Evolutionary conservation across 148 eudicot genomes (phyloP).

Genomic region (Cornus florida): DNA sequence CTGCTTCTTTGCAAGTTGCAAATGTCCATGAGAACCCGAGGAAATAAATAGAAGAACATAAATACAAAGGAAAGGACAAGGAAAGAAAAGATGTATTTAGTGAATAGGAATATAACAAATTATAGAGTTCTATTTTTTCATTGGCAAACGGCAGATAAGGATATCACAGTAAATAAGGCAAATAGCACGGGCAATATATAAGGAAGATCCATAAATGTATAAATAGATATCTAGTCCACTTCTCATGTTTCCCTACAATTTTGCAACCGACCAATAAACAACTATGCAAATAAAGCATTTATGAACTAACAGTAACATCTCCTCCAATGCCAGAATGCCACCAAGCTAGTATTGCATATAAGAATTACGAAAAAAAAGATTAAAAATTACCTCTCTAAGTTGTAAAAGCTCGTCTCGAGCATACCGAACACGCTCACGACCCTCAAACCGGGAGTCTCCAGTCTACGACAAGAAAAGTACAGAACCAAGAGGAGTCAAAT

Average conservation of each 20-base stretch:
- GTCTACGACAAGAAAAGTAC: slow-evolving; percentile 39
- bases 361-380: background rate
- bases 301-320: background rate
- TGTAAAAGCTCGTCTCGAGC: slow-evolving; percentile 75
- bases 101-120: background rate
- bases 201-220: background rate
- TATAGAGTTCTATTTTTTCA: background rate
- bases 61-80: background rate
- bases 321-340: background rate
- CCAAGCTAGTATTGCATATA: background rate
- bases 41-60: slow-evolving; percentile 5
- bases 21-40: no score
- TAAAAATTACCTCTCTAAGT: slow-evolving; percentile 73
- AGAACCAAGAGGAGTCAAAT: background rate
- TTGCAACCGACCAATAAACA: background rate
- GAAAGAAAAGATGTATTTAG: background rate
- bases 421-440: slow-evolving; percentile 73
- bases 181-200: background rate
- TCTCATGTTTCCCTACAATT: background rate
- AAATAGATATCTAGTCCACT: background rate
- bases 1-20: background rate
- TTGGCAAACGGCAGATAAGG: background rate
- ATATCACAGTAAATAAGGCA: background rate
- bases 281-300: background rate
- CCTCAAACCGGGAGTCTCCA: slow-evolving; percentile 81